Percentiles rank a stretch among this genome's conserved stretches.
phyloP scores from a whole-genome alignment of 129 eudicot genomes.

The Helianthus tuberosus region DNA sequence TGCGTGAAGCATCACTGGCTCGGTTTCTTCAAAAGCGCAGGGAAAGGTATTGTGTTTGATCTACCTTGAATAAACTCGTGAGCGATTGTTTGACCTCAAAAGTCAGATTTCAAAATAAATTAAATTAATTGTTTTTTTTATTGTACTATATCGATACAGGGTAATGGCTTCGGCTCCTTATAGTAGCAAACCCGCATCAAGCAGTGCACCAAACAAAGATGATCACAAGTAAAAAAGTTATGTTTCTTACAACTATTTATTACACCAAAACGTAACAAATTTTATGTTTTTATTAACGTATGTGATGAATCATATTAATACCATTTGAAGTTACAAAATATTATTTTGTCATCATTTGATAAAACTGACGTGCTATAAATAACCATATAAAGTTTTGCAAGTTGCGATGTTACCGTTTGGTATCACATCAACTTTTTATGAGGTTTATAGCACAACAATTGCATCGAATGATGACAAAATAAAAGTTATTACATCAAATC shows the following conservation, averaged over 20 bases:
- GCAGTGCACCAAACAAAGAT: conserved; percentile 8
- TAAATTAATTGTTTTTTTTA: not conserved
- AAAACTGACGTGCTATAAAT: not conserved
- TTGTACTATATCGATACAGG: conserved; percentile 26
- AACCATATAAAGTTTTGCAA: not conserved
- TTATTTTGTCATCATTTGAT: not conserved
- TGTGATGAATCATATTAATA: not conserved
- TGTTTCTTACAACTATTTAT: not conserved
- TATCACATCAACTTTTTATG: not conserved
- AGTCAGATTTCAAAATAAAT: not conserved
- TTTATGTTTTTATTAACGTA: not conserved
- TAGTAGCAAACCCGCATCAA: conserved; percentile 27
- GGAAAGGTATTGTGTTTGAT: conserved; percentile 58
- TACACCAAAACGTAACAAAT: not conserved
- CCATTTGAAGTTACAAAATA: not conserved
- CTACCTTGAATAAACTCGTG: not conserved
- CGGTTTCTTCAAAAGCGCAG: conserved; percentile 83
- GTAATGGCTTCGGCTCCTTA: conserved; percentile 62
- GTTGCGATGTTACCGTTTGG: not conserved
- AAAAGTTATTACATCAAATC: not conserved
- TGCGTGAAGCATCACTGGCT: conserved; percentile 78
- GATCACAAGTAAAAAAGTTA: conserved; percentile 20
- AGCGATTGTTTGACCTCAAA: conserved; percentile 4
- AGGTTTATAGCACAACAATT: not conserved
- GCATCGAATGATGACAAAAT: not conserved